Evolutionary conservation across 306 rosid genomes (phyloP).

Genomic region (Trifolium pratense): DNA sequence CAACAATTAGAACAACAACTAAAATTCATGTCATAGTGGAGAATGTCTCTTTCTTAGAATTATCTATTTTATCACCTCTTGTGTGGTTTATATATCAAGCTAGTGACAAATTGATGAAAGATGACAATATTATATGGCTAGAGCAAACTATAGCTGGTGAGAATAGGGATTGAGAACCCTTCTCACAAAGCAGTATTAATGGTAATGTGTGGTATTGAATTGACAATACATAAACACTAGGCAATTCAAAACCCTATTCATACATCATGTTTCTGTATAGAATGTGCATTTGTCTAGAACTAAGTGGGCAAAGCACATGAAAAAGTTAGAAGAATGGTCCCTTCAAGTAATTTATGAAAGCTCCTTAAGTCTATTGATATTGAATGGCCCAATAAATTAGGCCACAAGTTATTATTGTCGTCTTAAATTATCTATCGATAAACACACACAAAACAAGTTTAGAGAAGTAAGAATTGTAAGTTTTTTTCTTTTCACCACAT

Average conservation of each 20-base stretch:
- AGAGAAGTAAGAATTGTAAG: too few relatives aligned
- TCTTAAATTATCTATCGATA: too few relatives aligned
- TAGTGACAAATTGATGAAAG: slow-evolving; percentile 47
- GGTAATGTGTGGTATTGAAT: slow-evolving; percentile 38
- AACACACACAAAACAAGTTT: too few relatives aligned
- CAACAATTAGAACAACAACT: not conserved
- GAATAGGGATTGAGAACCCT: slow-evolving; percentile 29
- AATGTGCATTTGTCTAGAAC: slow-evolving; percentile 57
- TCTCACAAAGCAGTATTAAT: slow-evolving; percentile 33
- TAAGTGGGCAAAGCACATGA: slow-evolving; percentile 53
- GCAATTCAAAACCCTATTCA: slow-evolving; percentile 45
- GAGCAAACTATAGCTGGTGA: slow-evolving; percentile 41
- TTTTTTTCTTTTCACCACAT: too few relatives aligned
- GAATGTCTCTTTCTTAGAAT: slow-evolving; percentile 40
- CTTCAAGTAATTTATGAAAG: slow-evolving; percentile 39
- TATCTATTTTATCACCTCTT: slow-evolving; percentile 28
- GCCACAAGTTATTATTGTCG: slow-evolving; percentile 20
- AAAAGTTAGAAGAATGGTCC: slow-evolving; percentile 48
- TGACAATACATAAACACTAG: slow-evolving; percentile 44
- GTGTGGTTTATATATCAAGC: slow-evolving; percentile 13
- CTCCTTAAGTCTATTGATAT: not conserved
- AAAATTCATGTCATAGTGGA: not conserved
- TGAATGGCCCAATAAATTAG: slow-evolving; percentile 39
- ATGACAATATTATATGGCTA: slow-evolving; percentile 42
- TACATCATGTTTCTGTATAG: slow-evolving; percentile 41